Evolutionary conservation across 805 yeast species (phyloP).

Genomic region (Candida cerambycidarum): DNA sequence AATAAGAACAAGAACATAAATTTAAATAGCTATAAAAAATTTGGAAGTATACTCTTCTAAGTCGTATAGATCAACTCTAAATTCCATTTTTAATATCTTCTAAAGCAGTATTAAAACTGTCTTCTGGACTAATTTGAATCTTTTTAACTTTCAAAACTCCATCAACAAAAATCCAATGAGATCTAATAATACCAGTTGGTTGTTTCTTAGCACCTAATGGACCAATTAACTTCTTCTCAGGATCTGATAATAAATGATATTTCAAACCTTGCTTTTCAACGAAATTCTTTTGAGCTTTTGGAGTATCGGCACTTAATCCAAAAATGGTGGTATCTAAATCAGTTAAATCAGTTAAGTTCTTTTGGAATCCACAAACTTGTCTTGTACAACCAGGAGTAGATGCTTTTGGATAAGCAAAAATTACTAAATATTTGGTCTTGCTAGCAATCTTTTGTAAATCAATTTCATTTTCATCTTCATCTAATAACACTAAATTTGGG

Average conservation of each 20-base stretch:
- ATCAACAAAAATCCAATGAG: conserved; percentile 88
- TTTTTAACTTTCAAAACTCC: conserved; percentile 62
- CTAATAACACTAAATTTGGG: conserved; percentile 61
- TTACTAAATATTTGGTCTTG: conserved; percentile 34
- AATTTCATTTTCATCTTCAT: conserved; percentile 68
- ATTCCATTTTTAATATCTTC: conserved; percentile 42
- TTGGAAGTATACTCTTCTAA: too few relatives aligned
- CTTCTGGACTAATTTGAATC: conserved; percentile 52
- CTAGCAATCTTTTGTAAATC: conserved; percentile 30
- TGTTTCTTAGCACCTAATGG: conserved; percentile 79
- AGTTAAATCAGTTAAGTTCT: conserved; percentile 53
- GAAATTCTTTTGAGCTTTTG: conserved; percentile 74
- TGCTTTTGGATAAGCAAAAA: conserved; percentile 83
- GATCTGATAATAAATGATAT: conserved; percentile 76
- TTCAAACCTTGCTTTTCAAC: conserved; percentile 70
- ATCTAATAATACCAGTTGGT: conserved; percentile 75
- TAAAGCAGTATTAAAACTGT: conserved; percentile 59
- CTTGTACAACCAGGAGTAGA: conserved; percentile 96
- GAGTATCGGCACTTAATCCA: conserved; percentile 84
- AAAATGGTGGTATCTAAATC: conserved; percentile 56
- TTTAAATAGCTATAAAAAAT: not conserved
- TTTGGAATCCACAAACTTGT: conserved; percentile 88
- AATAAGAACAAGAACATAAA: not conserved
- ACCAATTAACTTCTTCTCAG: conserved; percentile 65
- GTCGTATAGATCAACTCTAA: too few relatives aligned